Conservation (phyloP, 2,329 filamentous ascomycete genomes). For the Aspergillus tamarii region DNA sequence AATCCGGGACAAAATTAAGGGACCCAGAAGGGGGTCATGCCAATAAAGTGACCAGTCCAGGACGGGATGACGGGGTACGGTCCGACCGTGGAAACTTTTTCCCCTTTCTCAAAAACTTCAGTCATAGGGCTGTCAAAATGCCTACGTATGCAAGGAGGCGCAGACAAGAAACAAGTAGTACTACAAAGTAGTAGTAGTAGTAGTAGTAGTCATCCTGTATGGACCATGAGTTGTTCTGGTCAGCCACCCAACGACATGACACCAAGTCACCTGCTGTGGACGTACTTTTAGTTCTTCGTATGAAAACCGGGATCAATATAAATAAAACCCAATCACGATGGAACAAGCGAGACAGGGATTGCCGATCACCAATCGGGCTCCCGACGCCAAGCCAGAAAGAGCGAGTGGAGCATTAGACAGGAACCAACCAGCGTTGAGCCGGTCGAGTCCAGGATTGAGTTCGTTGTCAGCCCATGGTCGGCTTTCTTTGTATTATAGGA, state of each 20-base stretch:
- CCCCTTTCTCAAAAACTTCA: not conserved
- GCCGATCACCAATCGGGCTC: not conserved
- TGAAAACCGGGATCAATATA: not conserved
- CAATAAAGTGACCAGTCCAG: not conserved
- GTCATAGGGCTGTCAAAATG: not conserved
- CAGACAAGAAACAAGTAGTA: not conserved
- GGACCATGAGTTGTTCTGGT: not conserved
- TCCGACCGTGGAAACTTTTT: not conserved
- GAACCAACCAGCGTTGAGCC: not conserved
- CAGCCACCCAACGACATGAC: not conserved
- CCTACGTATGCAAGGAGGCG: not conserved
- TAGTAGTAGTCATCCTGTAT: too few species aligned
- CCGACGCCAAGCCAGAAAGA: not conserved
- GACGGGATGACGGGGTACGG: not conserved
- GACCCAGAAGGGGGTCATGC: not conserved
- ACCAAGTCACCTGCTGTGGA: not conserved
- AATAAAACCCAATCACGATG: conserved; percentile 4
- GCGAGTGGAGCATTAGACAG: not conserved
- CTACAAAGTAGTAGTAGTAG: too few species aligned
- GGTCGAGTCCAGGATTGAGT: not conserved
- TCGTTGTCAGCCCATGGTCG: not conserved
- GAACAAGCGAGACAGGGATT: not conserved
- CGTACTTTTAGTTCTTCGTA: not conserved
- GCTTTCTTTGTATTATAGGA: not conserved
- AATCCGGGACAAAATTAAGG: not conserved